Evolutionary conservation across 768 basidiomycete genomes (phyloP), one percentile per base, ranked within the genome.

Genomic region (Dentipellis sp.): DNA sequence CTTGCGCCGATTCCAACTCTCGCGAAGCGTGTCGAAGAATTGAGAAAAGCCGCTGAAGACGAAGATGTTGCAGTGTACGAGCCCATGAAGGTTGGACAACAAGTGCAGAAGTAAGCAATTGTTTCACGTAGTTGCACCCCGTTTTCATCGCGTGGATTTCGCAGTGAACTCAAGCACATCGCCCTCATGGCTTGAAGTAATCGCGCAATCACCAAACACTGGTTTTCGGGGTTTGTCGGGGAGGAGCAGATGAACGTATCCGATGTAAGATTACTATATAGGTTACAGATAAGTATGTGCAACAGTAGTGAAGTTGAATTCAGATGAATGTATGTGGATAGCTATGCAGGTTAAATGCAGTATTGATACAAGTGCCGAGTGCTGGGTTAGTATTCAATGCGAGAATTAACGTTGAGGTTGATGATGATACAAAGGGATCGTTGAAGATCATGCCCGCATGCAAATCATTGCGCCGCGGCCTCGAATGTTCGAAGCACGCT

Each of bases 11-110:
- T 92, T 2, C 77, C 81, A 8, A 60, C 67, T 0, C 72, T 94
- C 19, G 62, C 68, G 10, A 69, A 72, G 6, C 78, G 76, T 35
- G 81, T 83, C 2, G 71, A 72, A 12, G 67, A 66, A 8, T 60
- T 82, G 38, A 71, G 75, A 50, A 70, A 75, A 10, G 69, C 75
- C 22, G 59, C 71, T n/a, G 49, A 72, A 21, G 69, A 74, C 34
- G 62, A 68, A 23, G 68, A 74, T 50, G 72, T 72, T 56, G 60
- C 65, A 2, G 54, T 67, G 7, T 92, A 88, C 66, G 77, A 78
- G 59, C 78, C 78, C 9, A 88, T 94, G 83, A 87, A 91, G 66
- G 93, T 94, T 45, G 93, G 93, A 4, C 81, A 90, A 65, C 90
- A 93, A 62, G 92, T 97, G 21, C 83, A 85, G 65, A 85, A 82